Base-by-base conservation (phyloP, 2,329 filamentous ascomycete species). In the Balansia obtecta region DNA sequence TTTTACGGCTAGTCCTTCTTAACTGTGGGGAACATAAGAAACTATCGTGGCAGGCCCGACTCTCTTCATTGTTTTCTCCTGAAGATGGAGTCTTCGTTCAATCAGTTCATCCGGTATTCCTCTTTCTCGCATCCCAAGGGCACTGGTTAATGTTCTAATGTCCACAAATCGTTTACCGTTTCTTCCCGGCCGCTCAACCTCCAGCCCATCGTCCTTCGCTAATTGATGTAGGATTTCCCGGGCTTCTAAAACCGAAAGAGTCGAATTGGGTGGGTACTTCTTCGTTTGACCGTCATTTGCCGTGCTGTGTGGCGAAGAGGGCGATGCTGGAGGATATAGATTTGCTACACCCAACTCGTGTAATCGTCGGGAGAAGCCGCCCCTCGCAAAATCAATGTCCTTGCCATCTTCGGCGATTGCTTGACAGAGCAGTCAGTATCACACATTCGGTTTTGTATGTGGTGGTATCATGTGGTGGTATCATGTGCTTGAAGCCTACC, bases 101-200 rank as follows among this genome's bases (percentile, higher is more conserved):
- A 52, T 52, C 3, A 32, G n/a, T 9, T 15, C 15, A 37, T 42
- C 30, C n/a, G 46, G 15, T 22, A 37, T 22, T 18, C 50, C 50
- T 5, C 9, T 45, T 15, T 49, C 27, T 37, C 46, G 50, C 50
- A 52, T 52, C 7, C 22, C 40, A n/a, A 52, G 16, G 16, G 46
- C 50, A 27, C 37, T 12, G 9, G 46, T 42, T 7, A 44, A 13
- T 11, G 42, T 48, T 38, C 50, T 52, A 34, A 52, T 52, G n/a
- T 52, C 46, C 4, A 18, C 50, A 44, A 52, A 52, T 15, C 50
- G 50, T 22, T 22, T 49, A 4, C 33, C 18, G 3, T 40, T 32
- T 20, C 45, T 18, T 32, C 9, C 34, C 13, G 34, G 22, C 33
- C 22, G 22, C 15, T 33, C 45, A 12, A 13, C 5, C n/a, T 18